phyloP scores from a whole-genome alignment of 164 flowering plant genomes.

The Cinnamomum chago region DNA sequence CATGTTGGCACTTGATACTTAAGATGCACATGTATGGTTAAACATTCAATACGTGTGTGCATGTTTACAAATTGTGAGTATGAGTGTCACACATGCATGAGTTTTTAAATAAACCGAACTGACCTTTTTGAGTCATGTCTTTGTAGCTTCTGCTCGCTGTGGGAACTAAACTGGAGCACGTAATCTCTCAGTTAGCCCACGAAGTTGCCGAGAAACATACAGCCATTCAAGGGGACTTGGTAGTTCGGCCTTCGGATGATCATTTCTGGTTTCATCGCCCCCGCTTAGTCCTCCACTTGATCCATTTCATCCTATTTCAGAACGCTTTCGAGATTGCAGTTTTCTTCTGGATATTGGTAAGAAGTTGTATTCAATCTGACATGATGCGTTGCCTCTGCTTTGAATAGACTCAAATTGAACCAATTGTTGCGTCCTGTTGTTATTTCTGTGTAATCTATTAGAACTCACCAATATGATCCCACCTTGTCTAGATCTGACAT shows the following conservation, averaged over 20 bases:
- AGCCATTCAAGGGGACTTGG: slow-evolving; percentile 30
- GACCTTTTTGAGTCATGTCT: not conserved
- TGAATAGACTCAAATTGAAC: too few relatives aligned
- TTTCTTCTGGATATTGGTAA: slow-evolving; percentile 82
- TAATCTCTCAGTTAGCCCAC: slow-evolving; percentile 54
- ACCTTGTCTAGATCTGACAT: not conserved
- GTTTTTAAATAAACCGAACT: not conserved
- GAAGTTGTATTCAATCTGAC: not conserved
- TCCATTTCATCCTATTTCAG: slow-evolving; percentile 74
- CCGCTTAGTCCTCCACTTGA: slow-evolving; percentile 49
- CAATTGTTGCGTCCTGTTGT: too few relatives aligned
- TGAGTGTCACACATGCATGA: not conserved
- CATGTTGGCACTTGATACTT: not conserved
- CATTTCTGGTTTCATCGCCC: slow-evolving; percentile 73
- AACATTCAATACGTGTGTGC: not conserved
- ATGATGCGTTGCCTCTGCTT: too few relatives aligned
- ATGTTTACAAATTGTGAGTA: not conserved
- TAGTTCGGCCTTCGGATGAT: slow-evolving; percentile 67
- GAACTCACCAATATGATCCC: not conserved
- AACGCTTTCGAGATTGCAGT: slow-evolving; percentile 82
- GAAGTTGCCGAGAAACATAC: slow-evolving; percentile 36
- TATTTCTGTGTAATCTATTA: too few relatives aligned
- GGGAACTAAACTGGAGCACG: slow-evolving; percentile 72
- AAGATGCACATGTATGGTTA: not conserved
- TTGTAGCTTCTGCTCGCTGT: slow-evolving; percentile 67